Percentiles rank a stretch among this genome's conserved stretches.
phyloP scores from a whole-genome alignment of 306 rosid species.

The Coriaria nepalensis region DNA sequence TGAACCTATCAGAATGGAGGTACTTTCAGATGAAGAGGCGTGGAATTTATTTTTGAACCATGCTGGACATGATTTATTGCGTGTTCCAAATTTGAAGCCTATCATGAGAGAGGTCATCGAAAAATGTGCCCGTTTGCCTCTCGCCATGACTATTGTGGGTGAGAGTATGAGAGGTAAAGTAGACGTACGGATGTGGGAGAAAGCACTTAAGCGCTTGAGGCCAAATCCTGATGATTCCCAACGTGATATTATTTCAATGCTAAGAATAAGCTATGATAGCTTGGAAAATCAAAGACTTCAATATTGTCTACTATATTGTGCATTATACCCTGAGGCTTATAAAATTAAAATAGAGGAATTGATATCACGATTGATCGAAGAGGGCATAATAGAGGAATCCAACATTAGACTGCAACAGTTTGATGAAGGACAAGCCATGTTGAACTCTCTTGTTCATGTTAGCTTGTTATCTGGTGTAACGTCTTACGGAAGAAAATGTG shows the following conservation, averaged over 20 bases:
- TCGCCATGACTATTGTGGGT: neutral
- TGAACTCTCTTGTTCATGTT: neutral
- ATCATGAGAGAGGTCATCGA: neutral
- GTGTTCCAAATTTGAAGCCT: neutral
- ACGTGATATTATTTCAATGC: neutral
- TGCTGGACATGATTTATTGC: neutral
- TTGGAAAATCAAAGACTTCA: neutral
- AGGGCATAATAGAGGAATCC: neutral
- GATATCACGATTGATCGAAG: neutral
- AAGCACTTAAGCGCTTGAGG: neutral
- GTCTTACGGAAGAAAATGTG: neutral
- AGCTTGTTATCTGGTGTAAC: constrained; percentile 2
- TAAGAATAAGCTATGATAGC: neutral
- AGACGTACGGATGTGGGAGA: neutral
- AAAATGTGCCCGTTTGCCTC: too few species aligned
- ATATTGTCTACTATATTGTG: neutral
- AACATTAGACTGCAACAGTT: neutral
- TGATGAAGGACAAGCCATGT: neutral
- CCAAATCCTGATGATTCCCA: neutral
- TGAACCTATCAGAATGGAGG: neutral
- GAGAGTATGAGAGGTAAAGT: neutral
- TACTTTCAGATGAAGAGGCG: neutral
- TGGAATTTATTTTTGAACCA: neutral
- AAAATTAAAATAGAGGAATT: neutral
- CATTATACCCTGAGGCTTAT: neutral